Evolutionary conservation across 306 rosid species (phyloP).

Genomic region (Herpetospermum pedunculosum): DNA sequence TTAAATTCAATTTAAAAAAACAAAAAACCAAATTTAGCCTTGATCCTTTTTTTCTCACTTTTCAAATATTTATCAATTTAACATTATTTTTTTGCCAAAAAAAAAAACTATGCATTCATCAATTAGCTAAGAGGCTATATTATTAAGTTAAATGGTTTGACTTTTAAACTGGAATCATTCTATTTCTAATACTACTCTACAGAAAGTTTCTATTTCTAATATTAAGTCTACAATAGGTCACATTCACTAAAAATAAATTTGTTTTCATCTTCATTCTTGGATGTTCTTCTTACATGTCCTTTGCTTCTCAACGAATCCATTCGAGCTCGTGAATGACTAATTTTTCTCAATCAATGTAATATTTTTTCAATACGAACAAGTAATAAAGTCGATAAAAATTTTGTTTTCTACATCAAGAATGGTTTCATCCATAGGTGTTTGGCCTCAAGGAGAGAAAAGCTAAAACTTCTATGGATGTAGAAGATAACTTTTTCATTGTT

Average conservation of each 20-base stretch:
- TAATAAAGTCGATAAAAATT: background rate
- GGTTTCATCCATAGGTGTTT: background rate
- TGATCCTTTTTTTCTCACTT: too few species aligned
- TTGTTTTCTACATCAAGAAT: background rate
- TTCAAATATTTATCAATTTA: too few species aligned
- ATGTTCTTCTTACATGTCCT: background rate
- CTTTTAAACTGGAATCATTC: too few species aligned
- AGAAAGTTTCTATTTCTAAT: too few species aligned
- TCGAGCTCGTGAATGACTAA: background rate
- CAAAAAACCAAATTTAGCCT: too few species aligned
- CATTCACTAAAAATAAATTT: background rate
- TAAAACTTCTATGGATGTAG: background rate
- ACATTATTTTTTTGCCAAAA: too few species aligned
- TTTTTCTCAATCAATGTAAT: background rate
- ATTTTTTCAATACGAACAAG: background rate
- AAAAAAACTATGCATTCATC: too few species aligned
- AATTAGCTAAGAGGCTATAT: too few species aligned
- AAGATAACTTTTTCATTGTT: background rate
- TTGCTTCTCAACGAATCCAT: background rate
- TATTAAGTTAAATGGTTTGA: too few species aligned
- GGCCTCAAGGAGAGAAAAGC: background rate
- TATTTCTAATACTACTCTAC: too few species aligned
- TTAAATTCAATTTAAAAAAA: too few species aligned
- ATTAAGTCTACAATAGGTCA: too few species aligned
- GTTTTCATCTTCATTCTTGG: background rate